phyloP scores from a whole-genome alignment of 257 asterid species.

The Salvia rosmarinus region DNA sequence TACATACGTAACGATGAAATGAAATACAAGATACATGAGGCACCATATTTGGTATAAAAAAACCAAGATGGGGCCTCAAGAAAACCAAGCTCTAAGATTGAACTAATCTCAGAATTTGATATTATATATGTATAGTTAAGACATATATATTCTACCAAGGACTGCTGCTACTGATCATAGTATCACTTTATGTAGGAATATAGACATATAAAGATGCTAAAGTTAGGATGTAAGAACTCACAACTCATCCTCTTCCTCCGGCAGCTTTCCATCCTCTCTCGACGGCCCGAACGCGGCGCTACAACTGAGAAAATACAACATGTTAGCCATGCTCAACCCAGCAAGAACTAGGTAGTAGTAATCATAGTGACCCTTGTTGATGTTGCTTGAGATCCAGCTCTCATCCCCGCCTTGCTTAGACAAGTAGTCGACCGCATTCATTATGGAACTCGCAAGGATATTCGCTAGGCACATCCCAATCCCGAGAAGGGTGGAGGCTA shows the following conservation, averaged over 20 bases:
- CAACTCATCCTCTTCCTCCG: slow-evolving; percentile 24
- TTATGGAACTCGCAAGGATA: slow-evolving; percentile 54
- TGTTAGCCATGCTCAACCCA: slow-evolving; percentile 52
- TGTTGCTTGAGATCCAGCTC: slow-evolving; percentile 67
- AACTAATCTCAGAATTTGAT: not conserved
- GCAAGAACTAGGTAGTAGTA: slow-evolving; percentile 68
- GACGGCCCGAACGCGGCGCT: slow-evolving; percentile 55
- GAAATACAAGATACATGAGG: no score
- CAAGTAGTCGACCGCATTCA: slow-evolving; percentile 45
- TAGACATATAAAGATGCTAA: no score
- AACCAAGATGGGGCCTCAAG: not conserved
- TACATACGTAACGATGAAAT: no score
- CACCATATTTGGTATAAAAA: no score
- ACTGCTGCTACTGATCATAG: no score
- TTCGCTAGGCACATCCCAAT: slow-evolving; percentile 52
- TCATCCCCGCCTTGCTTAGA: slow-evolving; percentile 50
- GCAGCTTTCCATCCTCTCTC: slow-evolving; percentile 30
- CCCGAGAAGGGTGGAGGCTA: slow-evolving; percentile 51
- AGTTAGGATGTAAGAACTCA: slow-evolving; percentile 13
- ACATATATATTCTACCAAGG: not conserved
- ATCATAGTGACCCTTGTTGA: slow-evolving; percentile 70
- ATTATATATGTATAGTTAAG: not conserved
- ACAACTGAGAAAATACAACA: slow-evolving; percentile 58
- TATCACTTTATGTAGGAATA: no score
- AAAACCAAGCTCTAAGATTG: not conserved